Percentiles rank a stretch among this genome's conserved stretches.
Evolutionary conservation across 139 green algal genomes (phyloP).

Genomic region (Closterium sp.): DNA sequence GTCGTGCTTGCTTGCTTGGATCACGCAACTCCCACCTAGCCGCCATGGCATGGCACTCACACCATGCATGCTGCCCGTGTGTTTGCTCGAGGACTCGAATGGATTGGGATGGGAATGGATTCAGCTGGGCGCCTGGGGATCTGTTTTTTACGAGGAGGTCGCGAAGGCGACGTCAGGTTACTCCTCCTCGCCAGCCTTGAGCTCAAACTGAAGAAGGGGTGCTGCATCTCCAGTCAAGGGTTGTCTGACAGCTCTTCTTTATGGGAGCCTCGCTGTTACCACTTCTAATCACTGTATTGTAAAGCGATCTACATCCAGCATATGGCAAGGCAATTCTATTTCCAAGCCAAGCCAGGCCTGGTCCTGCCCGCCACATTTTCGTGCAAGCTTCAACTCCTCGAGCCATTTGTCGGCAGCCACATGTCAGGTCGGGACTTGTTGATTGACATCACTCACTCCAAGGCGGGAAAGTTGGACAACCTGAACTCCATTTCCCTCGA

Average conservation of each 20-base stretch:
- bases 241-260: not conserved
- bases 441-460: not conserved
- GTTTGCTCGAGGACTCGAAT: no score
- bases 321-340: no score
- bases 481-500: not conserved
- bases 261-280: not conserved
- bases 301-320: not conserved
- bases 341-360: no score
- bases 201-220: no score
- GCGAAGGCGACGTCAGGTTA: not conserved
- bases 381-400: not conserved
- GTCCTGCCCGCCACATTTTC: not conserved
- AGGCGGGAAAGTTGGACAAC: not conserved
- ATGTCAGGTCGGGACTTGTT: not conserved
- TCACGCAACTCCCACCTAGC: not conserved
- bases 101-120: no score
- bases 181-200: no score
- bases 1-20: not conserved
- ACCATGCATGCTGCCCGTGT: not conserved
- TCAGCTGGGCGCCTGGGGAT: no score
- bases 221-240: no score
- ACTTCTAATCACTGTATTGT: not conserved
- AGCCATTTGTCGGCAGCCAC: not conserved
- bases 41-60: not conserved
- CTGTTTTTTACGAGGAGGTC: not conserved